Evolutionary conservation across 169 alveolate species (phyloP).

Genomic region (Plasmodium chabaudi): DNA sequence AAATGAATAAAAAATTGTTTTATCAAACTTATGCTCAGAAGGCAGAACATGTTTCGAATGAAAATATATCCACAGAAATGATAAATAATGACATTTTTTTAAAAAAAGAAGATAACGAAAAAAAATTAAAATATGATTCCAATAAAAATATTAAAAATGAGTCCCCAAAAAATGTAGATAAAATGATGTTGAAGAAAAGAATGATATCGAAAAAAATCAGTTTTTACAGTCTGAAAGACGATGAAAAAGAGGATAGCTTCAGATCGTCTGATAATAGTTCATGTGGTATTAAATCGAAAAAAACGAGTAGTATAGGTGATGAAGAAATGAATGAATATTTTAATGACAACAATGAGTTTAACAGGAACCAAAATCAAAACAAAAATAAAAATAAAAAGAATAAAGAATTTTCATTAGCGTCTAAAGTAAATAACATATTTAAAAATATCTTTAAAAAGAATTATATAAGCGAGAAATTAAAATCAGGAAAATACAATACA

Average conservation of each 20-base stretch:
- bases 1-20: slow-evolving; percentile 14
- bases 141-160: neutral
- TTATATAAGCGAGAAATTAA: no score
- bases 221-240: slow-evolving; percentile 51
- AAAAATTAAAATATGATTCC: neutral
- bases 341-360: no score
- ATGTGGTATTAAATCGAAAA: slow-evolving; percentile 22
- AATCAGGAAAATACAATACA: no score
- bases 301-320: slow-evolving; percentile 10
- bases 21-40: slow-evolving; percentile 1
- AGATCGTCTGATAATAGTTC: slow-evolving; percentile 13
- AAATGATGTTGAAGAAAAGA: slow-evolving; percentile 12
- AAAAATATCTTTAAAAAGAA: slow-evolving; percentile 6
- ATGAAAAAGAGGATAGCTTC: slow-evolving; percentile 9
- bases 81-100: no score
- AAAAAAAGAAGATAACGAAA: neutral
- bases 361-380: neutral
- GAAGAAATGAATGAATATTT: no score
- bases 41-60: neutral
- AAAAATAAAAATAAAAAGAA: slow-evolving; percentile 18
- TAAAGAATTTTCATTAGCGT: slow-evolving; percentile 5
- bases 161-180: neutral
- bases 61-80: no score
- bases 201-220: slow-evolving; percentile 32
- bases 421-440: neutral